These are phyloP conservation scores for Amanita polypyramis DNA, from an alignment of 768 basidiomycete genomes.

Conservation along the genomic window DNA sequence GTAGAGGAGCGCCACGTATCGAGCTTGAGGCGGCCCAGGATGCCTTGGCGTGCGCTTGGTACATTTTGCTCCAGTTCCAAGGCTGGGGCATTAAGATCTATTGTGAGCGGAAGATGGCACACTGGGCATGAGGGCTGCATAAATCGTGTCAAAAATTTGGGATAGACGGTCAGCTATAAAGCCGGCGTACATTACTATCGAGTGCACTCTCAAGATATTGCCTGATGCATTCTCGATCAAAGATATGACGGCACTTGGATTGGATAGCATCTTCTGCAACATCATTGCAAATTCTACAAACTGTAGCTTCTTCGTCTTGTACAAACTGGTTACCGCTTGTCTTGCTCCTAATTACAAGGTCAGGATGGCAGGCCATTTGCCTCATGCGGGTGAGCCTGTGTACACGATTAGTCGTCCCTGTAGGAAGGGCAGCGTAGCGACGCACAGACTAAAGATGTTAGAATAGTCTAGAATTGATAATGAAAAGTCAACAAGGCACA, in stretches of 20 bases:
- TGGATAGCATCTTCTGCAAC: slow-evolving; percentile 96
- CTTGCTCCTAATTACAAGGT: slow-evolving; percentile 84
- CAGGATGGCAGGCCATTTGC: slow-evolving; percentile 93
- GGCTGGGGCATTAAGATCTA: slow-evolving; percentile 92
- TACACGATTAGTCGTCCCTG: slow-evolving; percentile 3
- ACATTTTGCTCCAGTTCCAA: slow-evolving; percentile 66
- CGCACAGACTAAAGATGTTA: slow-evolving; percentile 77
- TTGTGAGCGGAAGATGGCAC: slow-evolving; percentile 85
- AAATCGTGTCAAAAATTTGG: neutral
- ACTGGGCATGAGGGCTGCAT: slow-evolving; percentile 85
- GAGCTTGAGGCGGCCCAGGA: slow-evolving; percentile 82
- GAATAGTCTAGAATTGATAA: slow-evolving; percentile 54
- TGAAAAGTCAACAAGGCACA: neutral
- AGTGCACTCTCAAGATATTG: slow-evolving; percentile 77
- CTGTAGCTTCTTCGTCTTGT: slow-evolving; percentile 61
- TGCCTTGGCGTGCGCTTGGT: slow-evolving; percentile 66
- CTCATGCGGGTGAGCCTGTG: slow-evolving; percentile 86
- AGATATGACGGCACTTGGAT: slow-evolving; percentile 87
- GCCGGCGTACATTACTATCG: slow-evolving; percentile 44
- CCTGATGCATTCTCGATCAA: slow-evolving; percentile 91
- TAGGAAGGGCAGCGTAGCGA: neutral
- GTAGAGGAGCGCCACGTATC: slow-evolving; percentile 92
- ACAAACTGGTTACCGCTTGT: slow-evolving; percentile 57
- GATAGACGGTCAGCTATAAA: neutral
- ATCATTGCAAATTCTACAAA: slow-evolving; percentile 95